Evolutionary conservation across 75 land plant genomes (phyloP), one percentile per base, ranked within the genome.

Genomic region (Selaginella tamariscina): DNA sequence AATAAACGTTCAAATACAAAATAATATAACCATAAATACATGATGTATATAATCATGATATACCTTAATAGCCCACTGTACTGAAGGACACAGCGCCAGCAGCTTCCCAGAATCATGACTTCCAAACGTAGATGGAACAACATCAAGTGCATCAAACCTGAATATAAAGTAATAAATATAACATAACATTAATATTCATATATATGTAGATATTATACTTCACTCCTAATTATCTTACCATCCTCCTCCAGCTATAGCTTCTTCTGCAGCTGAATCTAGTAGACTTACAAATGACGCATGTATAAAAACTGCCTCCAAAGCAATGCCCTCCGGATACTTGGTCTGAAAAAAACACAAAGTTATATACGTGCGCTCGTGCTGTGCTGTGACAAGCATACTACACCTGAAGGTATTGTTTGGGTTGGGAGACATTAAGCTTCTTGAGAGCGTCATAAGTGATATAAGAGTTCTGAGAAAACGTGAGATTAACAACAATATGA

Each of bases 391-490:
- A 60, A 23, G 22, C 9, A 32, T 21, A 26, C 27, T 55, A 24
- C 72, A 95, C 99, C 96, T 95, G 91, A 75, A 95, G 77, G 62
- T 83, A 95, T 60, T 90, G 92, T 29, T 82, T 77, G 55, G 92
- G 97, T 71, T 91, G 96, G 21, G 92, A 72, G 75, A 95, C 83
- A 54, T 83, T 85, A 79, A 95, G 87, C 75, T 88, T 91, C 49
- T 78, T 80, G 49, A 95, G 82, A 69, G 76, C 78, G 55, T 91
- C 99, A 78, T 95, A 95, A 54, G 76, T 79, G 27, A 91, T 85
- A 65, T 80, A 88, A 30, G 92, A 88, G 65, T 91, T 91, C 99
- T 95, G 87, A 71, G 78, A 24, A 65, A 24, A 20, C 20, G 30
- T 22, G 68, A 67, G 2, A 26, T 11, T 1, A 56, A 70, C 73